Conservation (phyloP, 1,284 basidiomycete species). For the Boletus holoroseus region DNA sequence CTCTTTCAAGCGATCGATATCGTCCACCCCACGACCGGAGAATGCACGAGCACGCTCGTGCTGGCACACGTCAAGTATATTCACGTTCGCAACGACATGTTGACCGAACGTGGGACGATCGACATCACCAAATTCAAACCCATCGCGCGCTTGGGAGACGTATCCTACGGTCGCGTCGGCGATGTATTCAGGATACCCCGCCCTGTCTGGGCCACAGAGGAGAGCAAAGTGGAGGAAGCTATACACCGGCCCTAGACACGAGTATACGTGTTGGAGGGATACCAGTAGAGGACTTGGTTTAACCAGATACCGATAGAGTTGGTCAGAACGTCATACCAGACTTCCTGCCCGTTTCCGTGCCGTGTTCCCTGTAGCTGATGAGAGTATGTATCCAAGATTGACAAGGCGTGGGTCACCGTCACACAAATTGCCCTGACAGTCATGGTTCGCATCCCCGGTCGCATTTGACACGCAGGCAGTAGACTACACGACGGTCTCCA, state of each 20-base stretch:
- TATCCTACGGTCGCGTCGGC: conserved; percentile 43
- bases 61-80: conserved; percentile 58
- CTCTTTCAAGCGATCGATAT: conserved; percentile 44
- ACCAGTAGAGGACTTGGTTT: not conserved
- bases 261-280: not conserved
- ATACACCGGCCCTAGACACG: conserved; percentile 2
- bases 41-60: conserved; percentile 42
- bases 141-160: conserved; percentile 54
- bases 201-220: conserved; percentile 45
- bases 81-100: conserved; percentile 54
- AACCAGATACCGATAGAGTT: not conserved
- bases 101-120: conserved; percentile 35
- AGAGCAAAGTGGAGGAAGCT: conserved; percentile 29
- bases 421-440: too few species aligned
- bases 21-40: conserved; percentile 36
- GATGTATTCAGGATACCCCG: conserved; percentile 46
- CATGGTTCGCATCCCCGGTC: not conserved
- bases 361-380: too few species aligned
- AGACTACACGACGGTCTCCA: not conserved
- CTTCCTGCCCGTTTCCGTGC: too few species aligned
- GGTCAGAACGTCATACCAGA: not conserved
- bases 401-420: too few species aligned
- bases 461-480: not conserved
- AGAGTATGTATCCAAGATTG: too few species aligned
- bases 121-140: conserved; percentile 52